Conservation (phyloP, 1,284 basidiomycete species). For the Veloporphyrellus conicus region DNA sequence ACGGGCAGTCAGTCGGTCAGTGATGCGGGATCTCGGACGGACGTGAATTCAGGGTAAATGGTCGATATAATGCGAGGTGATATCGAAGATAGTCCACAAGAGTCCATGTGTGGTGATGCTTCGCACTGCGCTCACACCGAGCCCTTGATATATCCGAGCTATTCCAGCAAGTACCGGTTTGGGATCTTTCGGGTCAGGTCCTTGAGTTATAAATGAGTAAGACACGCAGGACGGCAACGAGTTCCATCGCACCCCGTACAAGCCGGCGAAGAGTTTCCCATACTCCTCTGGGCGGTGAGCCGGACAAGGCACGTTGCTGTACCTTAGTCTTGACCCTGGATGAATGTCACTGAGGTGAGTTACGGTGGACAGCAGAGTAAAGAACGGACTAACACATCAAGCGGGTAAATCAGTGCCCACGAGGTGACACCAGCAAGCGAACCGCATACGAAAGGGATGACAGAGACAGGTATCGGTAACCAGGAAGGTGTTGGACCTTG, state of each 20-base stretch:
- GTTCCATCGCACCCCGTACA: slow-evolving; percentile 54
- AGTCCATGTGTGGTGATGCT: slow-evolving; percentile 81
- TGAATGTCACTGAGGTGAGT: not conserved
- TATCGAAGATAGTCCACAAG: slow-evolving; percentile 80
- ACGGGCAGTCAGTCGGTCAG: slow-evolving; percentile 10
- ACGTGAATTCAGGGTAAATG: slow-evolving; percentile 44
- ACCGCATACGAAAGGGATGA: slow-evolving; percentile 83
- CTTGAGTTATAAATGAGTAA: slow-evolving; percentile 37
- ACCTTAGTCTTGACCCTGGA: slow-evolving; percentile 87
- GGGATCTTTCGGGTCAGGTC: slow-evolving; percentile 68
- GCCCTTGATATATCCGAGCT: slow-evolving; percentile 75
- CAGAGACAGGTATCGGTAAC: slow-evolving; percentile 69
- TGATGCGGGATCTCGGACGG: slow-evolving; percentile 6
- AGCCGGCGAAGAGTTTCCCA: slow-evolving; percentile 73
- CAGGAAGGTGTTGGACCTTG: slow-evolving; percentile 72
- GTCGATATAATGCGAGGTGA: slow-evolving; percentile 72
- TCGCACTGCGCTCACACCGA: slow-evolving; percentile 78
- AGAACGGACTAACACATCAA: slow-evolving; percentile 63
- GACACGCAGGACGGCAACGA: not conserved
- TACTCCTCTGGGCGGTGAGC: slow-evolving; percentile 62
- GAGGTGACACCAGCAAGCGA: slow-evolving; percentile 79
- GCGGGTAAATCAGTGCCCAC: slow-evolving; percentile 80
- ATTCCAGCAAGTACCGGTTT: slow-evolving; percentile 69
- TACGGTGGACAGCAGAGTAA: not conserved
- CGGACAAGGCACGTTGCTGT: slow-evolving; percentile 82